Percentiles rank a stretch among this genome's conserved stretches.
These are phyloP conservation scores for Sordariomycetes sp. DNA, from an alignment of 2,329 filamentous ascomycete species.

Conservation along the genomic window DNA sequence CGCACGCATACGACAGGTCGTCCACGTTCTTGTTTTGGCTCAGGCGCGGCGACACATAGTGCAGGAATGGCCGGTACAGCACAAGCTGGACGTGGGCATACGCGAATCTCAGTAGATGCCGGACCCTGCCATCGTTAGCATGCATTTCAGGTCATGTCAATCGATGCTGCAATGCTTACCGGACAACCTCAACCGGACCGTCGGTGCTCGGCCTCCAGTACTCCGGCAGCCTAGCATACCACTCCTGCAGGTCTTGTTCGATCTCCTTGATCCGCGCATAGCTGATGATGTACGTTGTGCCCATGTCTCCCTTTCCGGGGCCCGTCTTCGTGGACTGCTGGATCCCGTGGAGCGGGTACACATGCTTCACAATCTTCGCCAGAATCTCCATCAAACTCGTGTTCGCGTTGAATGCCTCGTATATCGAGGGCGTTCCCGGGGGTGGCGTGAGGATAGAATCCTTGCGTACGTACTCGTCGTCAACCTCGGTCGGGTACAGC, in stretches of 20 bases:
- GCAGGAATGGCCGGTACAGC: constrained; percentile 72
- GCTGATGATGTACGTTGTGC: constrained; percentile 50
- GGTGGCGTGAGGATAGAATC: constrained; percentile 44
- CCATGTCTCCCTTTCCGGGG: constrained; percentile 6
- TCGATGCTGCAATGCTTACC: constrained; percentile 38
- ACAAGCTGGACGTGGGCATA: constrained; percentile 78
- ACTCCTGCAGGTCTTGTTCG: constrained; percentile 51
- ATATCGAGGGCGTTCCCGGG: constrained; percentile 44
- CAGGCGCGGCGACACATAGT: constrained; percentile 63
- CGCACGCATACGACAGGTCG: constrained; percentile 68
- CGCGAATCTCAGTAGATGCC: constrained; percentile 67
- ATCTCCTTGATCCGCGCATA: constrained; percentile 54
- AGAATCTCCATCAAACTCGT: constrained; percentile 53
- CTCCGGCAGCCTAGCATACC: constrained; percentile 59
- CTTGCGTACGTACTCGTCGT: constrained; percentile 56
- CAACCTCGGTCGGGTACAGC: constrained; percentile 51
- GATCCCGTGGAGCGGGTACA: constrained; percentile 35
- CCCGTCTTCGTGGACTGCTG: constrained; percentile 13
- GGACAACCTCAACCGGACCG: constrained; percentile 60
- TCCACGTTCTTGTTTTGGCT: constrained; percentile 50
- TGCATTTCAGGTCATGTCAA: neutral
- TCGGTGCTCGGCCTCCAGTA: constrained; percentile 72
- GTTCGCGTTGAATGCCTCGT: constrained; percentile 57
- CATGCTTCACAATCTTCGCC: constrained; percentile 51
- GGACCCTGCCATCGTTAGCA: constrained; percentile 32